Base-by-base conservation (phyloP, 2,329 filamentous ascomycete species). In the Pezicula rhizophila region DNA sequence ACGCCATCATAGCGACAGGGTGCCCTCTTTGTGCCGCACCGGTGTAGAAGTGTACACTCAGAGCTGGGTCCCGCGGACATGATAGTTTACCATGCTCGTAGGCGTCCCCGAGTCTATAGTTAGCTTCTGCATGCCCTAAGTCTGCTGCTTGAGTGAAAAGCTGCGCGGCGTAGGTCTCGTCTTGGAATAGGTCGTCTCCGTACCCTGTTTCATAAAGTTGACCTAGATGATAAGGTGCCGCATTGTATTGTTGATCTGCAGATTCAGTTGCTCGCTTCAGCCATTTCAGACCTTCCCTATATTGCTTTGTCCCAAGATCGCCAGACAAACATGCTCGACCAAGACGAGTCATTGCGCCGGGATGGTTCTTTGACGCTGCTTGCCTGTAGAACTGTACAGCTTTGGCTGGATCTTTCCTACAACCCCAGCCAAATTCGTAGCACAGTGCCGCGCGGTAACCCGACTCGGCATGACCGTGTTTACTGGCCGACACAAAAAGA, bases 361-460 rank as follows among this genome's bases (percentile, higher is more conserved):
- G 93, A 62, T 99, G 93, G 52, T 90, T 88, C 68, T 96, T 97
- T 6, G 91, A 88, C 2, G 93, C 91, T 8, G 91, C 87, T 53
- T 87, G 85, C 47, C 92, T 85, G 64, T 96, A 87, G 66, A 93
- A 99, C 65, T 97, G 91, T 1, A 95, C 87, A 39, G 93, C 92
- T 69, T 96, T 96, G 44, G 86, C 82, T 49, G 87, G 86, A 62
- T 96, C 90, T 62, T 89, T 89, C 49, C 89, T 84, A 61, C 86
- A 95, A 37, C 93, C 93, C 93, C 93, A 99, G 53, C 91, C 93
- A 68, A 96, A 97, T 68, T 99, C 93, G 70, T 97, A 97, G 72
- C 91, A 96, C 48, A 99, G 76, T 14, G 87, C 93, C 46, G 92
- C 86, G 48, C 93, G 87, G 69, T 96, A 99, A 33, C 85, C 91